Evolutionary conservation across 1,284 basidiomycete genomes (phyloP).

Genomic region (Sanghuangporus weigelae): DNA sequence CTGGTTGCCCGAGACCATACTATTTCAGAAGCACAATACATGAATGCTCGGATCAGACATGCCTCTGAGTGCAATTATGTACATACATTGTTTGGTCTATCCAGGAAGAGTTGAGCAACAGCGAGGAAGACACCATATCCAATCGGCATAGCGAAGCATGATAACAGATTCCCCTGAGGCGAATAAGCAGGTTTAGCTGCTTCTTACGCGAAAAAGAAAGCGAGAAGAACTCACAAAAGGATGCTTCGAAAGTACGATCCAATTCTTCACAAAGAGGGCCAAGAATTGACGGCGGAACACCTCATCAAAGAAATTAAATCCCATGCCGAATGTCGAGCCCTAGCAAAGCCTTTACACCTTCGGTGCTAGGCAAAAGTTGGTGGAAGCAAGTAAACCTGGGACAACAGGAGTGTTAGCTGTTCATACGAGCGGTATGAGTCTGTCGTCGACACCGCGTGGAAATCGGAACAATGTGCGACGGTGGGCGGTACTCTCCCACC

Average conservation of each 20-base stretch:
- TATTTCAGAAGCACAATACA: constrained; percentile 24
- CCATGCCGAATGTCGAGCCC: too few relatives aligned
- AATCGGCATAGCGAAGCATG: constrained; percentile 65
- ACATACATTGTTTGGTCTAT: constrained; percentile 51
- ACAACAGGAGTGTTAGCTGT: too few relatives aligned
- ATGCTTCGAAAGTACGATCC: constrained; percentile 63
- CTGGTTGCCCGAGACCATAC: constrained; percentile 61
- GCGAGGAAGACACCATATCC: constrained; percentile 67
- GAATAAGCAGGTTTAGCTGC: constrained; percentile 18
- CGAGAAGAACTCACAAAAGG: constrained; percentile 44
- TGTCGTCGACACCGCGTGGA: neutral
- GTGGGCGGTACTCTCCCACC: neutral
- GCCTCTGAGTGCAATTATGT: neutral
- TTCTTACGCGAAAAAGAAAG: neutral
- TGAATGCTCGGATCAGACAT: neutral
- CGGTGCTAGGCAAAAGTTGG: too few relatives aligned
- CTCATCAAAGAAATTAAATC: constrained; percentile 4
- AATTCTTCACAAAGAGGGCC: constrained; percentile 69
- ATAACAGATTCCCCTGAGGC: constrained; percentile 52
- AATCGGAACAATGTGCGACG: neutral
- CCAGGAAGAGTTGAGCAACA: constrained; percentile 53
- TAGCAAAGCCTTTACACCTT: too few relatives aligned
- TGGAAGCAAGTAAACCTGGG: too few relatives aligned
- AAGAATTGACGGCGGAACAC: constrained; percentile 44
- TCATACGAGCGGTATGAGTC: neutral